A percentile compares a stretch with the other conserved stretches of the same genome.
phyloP scores from a whole-genome alignment of 305 asterid genomes.

The Nicotiana rustica region DNA sequence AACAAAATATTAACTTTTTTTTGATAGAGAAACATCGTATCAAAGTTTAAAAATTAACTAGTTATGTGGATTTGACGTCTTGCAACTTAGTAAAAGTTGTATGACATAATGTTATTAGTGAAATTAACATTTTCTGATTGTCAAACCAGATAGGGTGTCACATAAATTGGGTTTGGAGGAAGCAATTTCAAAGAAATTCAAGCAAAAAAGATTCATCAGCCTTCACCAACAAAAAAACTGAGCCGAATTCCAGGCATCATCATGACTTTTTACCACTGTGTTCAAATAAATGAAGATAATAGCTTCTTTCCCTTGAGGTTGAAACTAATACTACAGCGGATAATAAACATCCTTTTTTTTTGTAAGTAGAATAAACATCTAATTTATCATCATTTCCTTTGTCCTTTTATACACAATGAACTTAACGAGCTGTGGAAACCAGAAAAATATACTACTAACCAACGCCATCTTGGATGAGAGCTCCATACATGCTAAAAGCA shows the following conservation, averaged over 20 bases:
- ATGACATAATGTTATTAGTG: background rate
- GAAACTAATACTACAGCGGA: background rate
- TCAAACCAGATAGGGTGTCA: background rate
- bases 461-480: conserved; percentile 29
- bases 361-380: background rate
- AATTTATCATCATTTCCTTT: background rate
- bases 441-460: background rate
- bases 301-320: conserved; percentile 12
- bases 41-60: background rate
- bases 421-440: background rate
- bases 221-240: background rate
- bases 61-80: background rate
- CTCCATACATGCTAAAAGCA: conserved; percentile 18
- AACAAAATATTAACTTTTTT: background rate
- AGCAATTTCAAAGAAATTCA: background rate
- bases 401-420: background rate
- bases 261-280: background rate
- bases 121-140: background rate
- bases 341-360: background rate
- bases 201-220: background rate
- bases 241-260: background rate
- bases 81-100: background rate
- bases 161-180: background rate
- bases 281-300: conserved; percentile 19
- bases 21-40: background rate